Base-by-base conservation (phyloP, 2,329 filamentous ascomycete genomes). In the Byssoonygena ceratinophila region DNA sequence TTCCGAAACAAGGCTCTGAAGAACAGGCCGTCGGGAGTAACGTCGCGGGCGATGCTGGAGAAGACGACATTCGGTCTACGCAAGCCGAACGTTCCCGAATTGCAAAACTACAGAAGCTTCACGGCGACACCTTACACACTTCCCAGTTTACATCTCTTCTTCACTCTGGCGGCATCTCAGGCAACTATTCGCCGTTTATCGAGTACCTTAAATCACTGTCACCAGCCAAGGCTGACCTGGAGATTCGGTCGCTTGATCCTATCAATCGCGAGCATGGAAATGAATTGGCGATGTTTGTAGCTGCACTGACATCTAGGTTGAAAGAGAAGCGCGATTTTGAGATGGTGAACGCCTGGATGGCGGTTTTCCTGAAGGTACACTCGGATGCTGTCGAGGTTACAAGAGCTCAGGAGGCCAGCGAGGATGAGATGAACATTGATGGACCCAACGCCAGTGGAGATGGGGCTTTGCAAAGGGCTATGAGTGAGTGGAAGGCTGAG, bases 261-360 rank as follows among this genome's bases (percentile, higher is more conserved):
- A 47, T 46, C 22, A 54, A 46, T 37, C 50, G 51, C 12, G 45
- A 53, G 4, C 22, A 53, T 12, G 54, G 27, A 56, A 81, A 84
- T 54, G 92, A 97, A 68, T 72, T 94, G 16, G 73, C 83, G 0
- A 76, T 82, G 50, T 98, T 98, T 64, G 82, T 97, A 48, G 69
- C 74, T n/a, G 89, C 89, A 1, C 70, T 98, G 52, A 94, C 87
- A 0, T 76, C 73, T 51, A 77, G 85, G 11, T 72, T 97, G 49
- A 70, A 74, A 40, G 74, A 80, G 47, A 81, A 83, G 58, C 80
- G 79, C 45, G 92, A 97, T 67, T 98, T 94, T 68, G 92, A 98
- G 70, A 76, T 98, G 36, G 85, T 88, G 14, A 90, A 97, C 68
- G 88, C 89, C 0, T 98, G 92, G 91, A 97, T 98, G 89, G 83